phyloP scores from a whole-genome alignment of 1,284 basidiomycete species.

The Irpex rosettiformis region DNA sequence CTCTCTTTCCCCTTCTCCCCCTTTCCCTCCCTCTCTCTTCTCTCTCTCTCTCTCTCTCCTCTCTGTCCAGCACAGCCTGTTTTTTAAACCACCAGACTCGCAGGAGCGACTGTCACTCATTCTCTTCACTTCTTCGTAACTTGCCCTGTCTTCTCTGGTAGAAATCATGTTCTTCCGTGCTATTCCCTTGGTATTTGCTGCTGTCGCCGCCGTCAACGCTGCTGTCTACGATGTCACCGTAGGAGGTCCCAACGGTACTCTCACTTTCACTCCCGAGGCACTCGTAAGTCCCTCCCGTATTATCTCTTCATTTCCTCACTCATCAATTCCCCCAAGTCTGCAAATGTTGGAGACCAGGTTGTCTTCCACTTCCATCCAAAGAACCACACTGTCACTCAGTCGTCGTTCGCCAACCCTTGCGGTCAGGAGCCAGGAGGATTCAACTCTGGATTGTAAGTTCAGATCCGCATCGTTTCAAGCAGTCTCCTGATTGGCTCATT shows the following conservation, averaged over 20 bases:
- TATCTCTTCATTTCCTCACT: conserved; percentile 2
- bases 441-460: conserved; percentile 55
- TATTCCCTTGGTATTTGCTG: conserved; percentile 40
- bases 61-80: conserved; percentile 1
- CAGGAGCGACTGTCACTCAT: conserved; percentile 17
- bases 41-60: conserved; percentile 1
- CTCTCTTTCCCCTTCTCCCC: conserved; percentile 2
- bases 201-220: conserved; percentile 46
- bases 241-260: conserved; percentile 40
- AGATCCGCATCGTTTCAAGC: neutral
- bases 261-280: conserved; percentile 46
- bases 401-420: conserved; percentile 53
- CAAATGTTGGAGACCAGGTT: conserved; percentile 52
- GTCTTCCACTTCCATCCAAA: conserved; percentile 52
- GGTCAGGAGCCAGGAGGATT: conserved; percentile 44
- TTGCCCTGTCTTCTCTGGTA: conserved; percentile 30
- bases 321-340: conserved; percentile 32
- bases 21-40: conserved; percentile 5
- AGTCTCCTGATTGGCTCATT: conserved; percentile 1
- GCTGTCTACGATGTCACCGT: conserved; percentile 46
- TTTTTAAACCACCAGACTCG: conserved; percentile 8
- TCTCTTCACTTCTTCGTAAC: conserved; percentile 18
- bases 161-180: conserved; percentile 41
- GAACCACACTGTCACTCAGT: conserved; percentile 59
- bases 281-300: conserved; percentile 38